Evolutionary conservation across 2,329 filamentous ascomycete genomes (phyloP).

Genomic region (Ceratocystiopsis sp.): DNA sequence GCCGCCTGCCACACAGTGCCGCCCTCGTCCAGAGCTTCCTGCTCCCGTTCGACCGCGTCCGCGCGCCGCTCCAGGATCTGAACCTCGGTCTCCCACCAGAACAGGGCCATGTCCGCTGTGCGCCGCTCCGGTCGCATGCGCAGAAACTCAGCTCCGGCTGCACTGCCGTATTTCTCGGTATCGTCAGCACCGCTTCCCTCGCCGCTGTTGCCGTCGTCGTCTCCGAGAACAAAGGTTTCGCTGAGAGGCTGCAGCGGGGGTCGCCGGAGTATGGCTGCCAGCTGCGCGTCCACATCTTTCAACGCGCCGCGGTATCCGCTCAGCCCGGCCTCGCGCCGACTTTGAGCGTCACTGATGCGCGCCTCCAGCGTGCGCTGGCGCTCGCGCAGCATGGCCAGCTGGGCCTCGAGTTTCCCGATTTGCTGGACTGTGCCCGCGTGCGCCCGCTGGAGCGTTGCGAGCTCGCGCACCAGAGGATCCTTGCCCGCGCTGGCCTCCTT

Average conservation of each 20-base stretch:
- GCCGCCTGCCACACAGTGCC: slow-evolving; percentile 48
- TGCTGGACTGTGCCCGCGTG: slow-evolving; percentile 37
- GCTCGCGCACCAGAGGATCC: slow-evolving; percentile 41
- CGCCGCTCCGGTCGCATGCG: slow-evolving; percentile 45
- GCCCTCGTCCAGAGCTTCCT: slow-evolving; percentile 49
- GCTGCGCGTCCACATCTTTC: slow-evolving; percentile 45
- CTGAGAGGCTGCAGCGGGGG: slow-evolving; percentile 39
- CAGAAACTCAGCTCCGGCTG: slow-evolving; percentile 35
- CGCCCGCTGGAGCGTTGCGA: slow-evolving; percentile 41
- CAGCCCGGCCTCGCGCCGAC: slow-evolving; percentile 50
- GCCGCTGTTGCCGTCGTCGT: slow-evolving; percentile 5
- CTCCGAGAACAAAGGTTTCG: slow-evolving; percentile 15
- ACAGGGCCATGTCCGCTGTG: slow-evolving; percentile 51
- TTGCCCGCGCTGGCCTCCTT: slow-evolving; percentile 10
- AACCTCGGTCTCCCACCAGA: slow-evolving; percentile 53
- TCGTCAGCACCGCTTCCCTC: slow-evolving; percentile 3
- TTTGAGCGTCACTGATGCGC: slow-evolving; percentile 45
- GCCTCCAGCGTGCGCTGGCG: slow-evolving; percentile 40
- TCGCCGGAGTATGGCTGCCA: slow-evolving; percentile 39
- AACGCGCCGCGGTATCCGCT: slow-evolving; percentile 55
- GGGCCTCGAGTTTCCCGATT: slow-evolving; percentile 48
- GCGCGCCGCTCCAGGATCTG: slow-evolving; percentile 36
- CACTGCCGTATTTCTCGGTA: slow-evolving; percentile 2
- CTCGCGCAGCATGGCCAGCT: slow-evolving; percentile 41
- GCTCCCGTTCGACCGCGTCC: slow-evolving; percentile 40